A percentile compares a stretch with the other conserved stretches of the same genome.
phyloP scores from a whole-genome alignment of 2,329 filamentous ascomycete genomes.

The Trichocomaceae sp. region DNA sequence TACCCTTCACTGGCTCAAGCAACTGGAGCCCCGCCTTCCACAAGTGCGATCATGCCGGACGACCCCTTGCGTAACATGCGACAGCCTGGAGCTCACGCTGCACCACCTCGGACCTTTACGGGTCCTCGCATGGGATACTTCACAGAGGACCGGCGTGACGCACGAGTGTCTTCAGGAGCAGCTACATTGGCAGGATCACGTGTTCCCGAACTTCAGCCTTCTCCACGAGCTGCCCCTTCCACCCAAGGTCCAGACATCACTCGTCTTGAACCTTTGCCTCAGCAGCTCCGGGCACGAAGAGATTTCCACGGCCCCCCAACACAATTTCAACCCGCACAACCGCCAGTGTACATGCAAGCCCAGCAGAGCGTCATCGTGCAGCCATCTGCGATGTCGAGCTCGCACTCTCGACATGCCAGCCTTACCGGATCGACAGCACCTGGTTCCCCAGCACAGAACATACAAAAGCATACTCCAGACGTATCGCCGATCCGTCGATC shows the following conservation, averaged over 20 bases:
- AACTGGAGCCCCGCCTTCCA: constrained; percentile 21
- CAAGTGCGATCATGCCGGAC: constrained; percentile 26
- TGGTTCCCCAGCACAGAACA: constrained; percentile 27
- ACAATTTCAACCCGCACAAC: constrained; percentile 20
- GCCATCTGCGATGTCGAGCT: constrained; percentile 21
- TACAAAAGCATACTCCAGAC: constrained; percentile 28
- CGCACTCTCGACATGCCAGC: constrained; percentile 34
- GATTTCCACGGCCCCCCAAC: constrained; percentile 15
- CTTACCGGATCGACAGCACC: constrained; percentile 25
- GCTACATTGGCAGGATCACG: constrained; percentile 19
- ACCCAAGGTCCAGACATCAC: constrained; percentile 25
- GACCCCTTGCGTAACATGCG: constrained; percentile 29
- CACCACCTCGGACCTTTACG: constrained; percentile 28
- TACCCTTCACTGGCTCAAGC: constrained; percentile 38
- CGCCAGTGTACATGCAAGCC: constrained; percentile 14
- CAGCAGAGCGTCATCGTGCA: constrained; percentile 13
- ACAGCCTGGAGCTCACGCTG: constrained; percentile 19
- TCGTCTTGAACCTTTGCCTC: constrained; percentile 28
- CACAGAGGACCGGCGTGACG: constrained; percentile 32
- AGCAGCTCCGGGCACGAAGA: constrained; percentile 17
- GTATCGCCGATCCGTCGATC: constrained; percentile 31
- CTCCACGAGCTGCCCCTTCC: constrained; percentile 26
- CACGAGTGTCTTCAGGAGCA: constrained; percentile 14
- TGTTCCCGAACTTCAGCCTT: constrained; percentile 25
- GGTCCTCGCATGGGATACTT: constrained; percentile 43